These are phyloP conservation scores for Juglanconis sp. DNA, from an alignment of 2,329 filamentous ascomycete genomes.

Conservation along the genomic window DNA sequence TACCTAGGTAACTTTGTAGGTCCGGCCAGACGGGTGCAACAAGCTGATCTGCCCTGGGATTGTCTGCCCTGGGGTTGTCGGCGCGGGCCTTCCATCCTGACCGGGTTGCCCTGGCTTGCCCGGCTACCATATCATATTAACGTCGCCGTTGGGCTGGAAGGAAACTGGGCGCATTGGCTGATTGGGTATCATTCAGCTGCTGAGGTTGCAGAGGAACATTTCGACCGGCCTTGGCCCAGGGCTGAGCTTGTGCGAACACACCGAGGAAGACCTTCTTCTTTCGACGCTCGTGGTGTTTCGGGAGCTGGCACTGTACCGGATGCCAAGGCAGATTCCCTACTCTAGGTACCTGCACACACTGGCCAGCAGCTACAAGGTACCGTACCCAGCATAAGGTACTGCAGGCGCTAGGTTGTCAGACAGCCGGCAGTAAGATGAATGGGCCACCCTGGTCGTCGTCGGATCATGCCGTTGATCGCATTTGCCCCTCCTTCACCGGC, in stretches of 20 bases:
- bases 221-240: neutral
- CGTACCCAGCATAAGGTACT: neutral
- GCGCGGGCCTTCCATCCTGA: constrained; percentile 1
- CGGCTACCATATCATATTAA: neutral
- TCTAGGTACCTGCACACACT: no score
- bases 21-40: no score
- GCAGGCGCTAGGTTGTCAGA: no score
- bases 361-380: neutral
- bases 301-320: neutral
- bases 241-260: neutral
- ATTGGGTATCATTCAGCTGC: constrained; percentile 12
- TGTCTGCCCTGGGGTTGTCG: constrained; percentile 2
- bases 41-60: constrained; percentile 8
- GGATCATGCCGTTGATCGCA: neutral
- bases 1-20: no score
- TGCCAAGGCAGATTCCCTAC: neutral
- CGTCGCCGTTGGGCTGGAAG: constrained; percentile 12
- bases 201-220: constrained; percentile 7
- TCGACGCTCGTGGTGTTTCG: neutral
- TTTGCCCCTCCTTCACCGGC: constrained; percentile 1
- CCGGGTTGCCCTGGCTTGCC: constrained; percentile 11
- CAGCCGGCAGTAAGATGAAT: neutral
- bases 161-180: constrained; percentile 7
- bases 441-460: neutral
- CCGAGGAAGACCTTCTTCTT: neutral